phyloP scores from a whole-genome alignment of 1,284 basidiomycete species.

The Papiliotrema nemorosa region DNA sequence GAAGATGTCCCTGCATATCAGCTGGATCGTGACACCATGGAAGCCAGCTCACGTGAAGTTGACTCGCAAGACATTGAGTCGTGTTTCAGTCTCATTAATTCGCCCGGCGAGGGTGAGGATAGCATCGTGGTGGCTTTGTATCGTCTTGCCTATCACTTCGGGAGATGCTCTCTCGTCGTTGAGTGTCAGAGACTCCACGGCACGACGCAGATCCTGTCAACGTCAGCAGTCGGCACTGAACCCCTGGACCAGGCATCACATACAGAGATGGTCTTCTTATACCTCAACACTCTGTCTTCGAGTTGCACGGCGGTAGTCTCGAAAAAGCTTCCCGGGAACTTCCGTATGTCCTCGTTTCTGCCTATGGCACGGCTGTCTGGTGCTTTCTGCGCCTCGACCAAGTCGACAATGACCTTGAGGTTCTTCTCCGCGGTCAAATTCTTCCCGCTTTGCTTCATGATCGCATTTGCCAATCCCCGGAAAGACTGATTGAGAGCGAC shows the following conservation, averaged over 20 bases:
- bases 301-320: conserved; percentile 24
- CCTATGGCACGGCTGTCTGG: conserved; percentile 33
- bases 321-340: conserved; percentile 43
- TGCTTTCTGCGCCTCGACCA: conserved; percentile 38
- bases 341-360: conserved; percentile 29
- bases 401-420: conserved; percentile 36
- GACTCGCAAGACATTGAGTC: conserved; percentile 30
- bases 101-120: conserved; percentile 38
- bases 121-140: conserved; percentile 43
- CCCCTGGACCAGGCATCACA: neutral
- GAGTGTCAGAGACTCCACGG: conserved; percentile 28
- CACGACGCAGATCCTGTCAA: conserved; percentile 34
- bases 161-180: conserved; percentile 34
- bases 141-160: conserved; percentile 42
- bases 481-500: conserved; percentile 34
- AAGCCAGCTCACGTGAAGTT: conserved; percentile 31
- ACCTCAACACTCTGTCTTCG: conserved; percentile 36
- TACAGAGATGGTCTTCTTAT: conserved; percentile 38
- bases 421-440: conserved; percentile 33
- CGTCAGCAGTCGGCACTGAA: neutral
- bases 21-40: neutral
- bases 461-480: conserved; percentile 21
- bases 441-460: conserved; percentile 27
- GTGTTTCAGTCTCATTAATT: conserved; percentile 33
- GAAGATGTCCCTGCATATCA: conserved; percentile 27